These are phyloP conservation scores for Apiotrichum akiyoshidainum DNA, from an alignment of 1,284 basidiomycete genomes.

Conservation along the genomic window DNA sequence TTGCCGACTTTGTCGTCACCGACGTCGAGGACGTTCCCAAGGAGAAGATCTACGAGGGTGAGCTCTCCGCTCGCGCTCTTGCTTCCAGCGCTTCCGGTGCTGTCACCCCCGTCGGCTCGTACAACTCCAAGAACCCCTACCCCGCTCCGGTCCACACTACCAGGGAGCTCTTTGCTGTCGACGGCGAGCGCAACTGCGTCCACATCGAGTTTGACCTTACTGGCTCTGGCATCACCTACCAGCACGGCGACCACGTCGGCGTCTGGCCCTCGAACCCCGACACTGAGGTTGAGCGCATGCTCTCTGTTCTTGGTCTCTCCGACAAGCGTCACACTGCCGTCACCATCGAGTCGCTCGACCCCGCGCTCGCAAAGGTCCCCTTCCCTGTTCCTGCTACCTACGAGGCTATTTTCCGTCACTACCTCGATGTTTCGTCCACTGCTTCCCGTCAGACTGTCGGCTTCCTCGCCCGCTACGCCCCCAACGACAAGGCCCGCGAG, in stretches of 20 bases:
- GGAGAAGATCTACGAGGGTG: conserved; percentile 54
- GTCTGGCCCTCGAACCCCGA: conserved; percentile 97
- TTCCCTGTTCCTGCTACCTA: conserved; percentile 98
- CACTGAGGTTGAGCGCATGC: conserved; percentile 81
- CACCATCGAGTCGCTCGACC: conserved; percentile 91
- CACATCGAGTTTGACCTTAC: conserved; percentile 93
- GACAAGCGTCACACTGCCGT: conserved; percentile 75
- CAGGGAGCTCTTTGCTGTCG: conserved; percentile 76
- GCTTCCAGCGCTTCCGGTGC: conserved; percentile 37
- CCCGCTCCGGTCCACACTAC: conserved; percentile 73
- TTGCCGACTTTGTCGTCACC: conserved; percentile 87
- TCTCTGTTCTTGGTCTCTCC: conserved; percentile 76
- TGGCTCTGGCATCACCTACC: conserved; percentile 94
- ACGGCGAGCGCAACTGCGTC: conserved; percentile 83
- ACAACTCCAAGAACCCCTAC: conserved; percentile 94
- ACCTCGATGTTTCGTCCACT: conserved; percentile 90
- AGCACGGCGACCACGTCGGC: conserved; percentile 96
- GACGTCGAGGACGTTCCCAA: conserved; percentile 56
- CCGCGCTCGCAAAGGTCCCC: conserved; percentile 94
- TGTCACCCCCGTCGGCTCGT: conserved; percentile 56
- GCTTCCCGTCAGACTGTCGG: conserved; percentile 91
- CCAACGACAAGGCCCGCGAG: conserved; percentile 70
- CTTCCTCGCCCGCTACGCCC: conserved; percentile 81
- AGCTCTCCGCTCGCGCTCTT: conserved; percentile 86
- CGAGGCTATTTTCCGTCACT: conserved; percentile 88